Base-by-base conservation (phyloP, 441 rosid genomes). In the Erodium texanum region DNA sequence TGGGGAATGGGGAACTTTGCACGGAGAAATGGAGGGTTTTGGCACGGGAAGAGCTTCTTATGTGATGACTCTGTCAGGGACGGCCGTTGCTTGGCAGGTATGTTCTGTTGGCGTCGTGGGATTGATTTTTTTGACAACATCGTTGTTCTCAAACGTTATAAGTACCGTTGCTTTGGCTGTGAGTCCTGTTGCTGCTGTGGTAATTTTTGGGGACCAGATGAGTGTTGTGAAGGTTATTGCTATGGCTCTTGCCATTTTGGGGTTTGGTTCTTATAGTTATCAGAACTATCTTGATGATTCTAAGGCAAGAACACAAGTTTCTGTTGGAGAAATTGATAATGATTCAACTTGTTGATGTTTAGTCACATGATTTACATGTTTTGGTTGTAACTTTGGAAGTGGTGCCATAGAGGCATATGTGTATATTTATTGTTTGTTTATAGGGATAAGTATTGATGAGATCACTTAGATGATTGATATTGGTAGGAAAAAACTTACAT, bases 31-130 rank as follows among this genome's bases (percentile, higher is more conserved):
- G 97, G 70, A 72, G 16, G 72, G 76, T 45, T 90, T 84, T 64
- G 76, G 75, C 0, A 79, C 71, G 64, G 98, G 97, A 6, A 79
- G 72, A 63, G 76, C 74, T 62, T 77, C 96, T 27, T 93, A 93
- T 66, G 82, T 86, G 75, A 66, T 87, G 84, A 85, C 92, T 38
- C 52, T 93, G 65, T 84, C 82, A 38, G 82, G 89, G 73, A 84
- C 92, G 0, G 92, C 96, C 0, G 75, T 93, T 67, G 71, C 85
- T 0, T 93, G 98, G 96, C 98, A 93, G 77, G 80, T 93, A 1
- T 87, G 93, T 72, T 81, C 93, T 3, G 96, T 90, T 36, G 98
- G 98, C 20, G 94, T 89, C 7, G 92, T 90, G 15, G 96, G 98
- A 14, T 83, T 93, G 89, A 84, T 93, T 67, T 93, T 89, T 63